Evolutionary conservation across 106 monocot species (phyloP).

Genomic region (Acorus calamus): DNA sequence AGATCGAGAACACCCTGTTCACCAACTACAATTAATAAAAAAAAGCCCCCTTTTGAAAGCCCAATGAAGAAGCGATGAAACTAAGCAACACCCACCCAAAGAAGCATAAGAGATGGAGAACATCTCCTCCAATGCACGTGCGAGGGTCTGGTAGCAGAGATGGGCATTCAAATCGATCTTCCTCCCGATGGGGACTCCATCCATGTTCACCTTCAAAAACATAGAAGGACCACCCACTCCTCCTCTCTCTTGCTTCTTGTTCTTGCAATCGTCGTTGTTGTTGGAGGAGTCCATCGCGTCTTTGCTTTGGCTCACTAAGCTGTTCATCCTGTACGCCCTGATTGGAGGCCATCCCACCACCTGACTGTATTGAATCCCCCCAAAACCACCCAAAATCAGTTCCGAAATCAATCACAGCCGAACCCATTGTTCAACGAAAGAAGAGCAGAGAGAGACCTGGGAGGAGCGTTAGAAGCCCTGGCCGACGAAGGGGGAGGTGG

Average conservation of each 20-base stretch:
- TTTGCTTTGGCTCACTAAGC: slow-evolving; percentile 46
- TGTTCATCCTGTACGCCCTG: slow-evolving; percentile 73
- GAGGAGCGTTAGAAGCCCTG: too few species aligned
- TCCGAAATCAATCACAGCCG: neutral
- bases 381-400: slow-evolving; percentile 1
- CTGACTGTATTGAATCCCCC: slow-evolving; percentile 22
- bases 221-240: slow-evolving; percentile 2
- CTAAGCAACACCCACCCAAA: too few species aligned
- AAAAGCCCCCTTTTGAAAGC: neutral
- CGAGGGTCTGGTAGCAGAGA: slow-evolving; percentile 53
- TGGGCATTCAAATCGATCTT: slow-evolving; percentile 72
- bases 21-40: slow-evolving; percentile 1
- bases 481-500: slow-evolving; percentile 35
- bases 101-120: slow-evolving; percentile 11
- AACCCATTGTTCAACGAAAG: neutral
- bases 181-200: slow-evolving; percentile 86
- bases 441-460: neutral
- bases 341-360: slow-evolving; percentile 95
- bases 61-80: too few species aligned
- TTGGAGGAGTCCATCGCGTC: slow-evolving; percentile 5
- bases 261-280: slow-evolving; percentile 13
- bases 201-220: slow-evolving; percentile 91
- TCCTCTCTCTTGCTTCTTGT: slow-evolving; percentile 4
- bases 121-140: slow-evolving; percentile 60
- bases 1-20: too few species aligned